Evolutionary conservation across 2,329 filamentous ascomycete genomes (phyloP), one percentile per base, ranked within the genome.

Genomic region (Paecilomyces variotii): DNA sequence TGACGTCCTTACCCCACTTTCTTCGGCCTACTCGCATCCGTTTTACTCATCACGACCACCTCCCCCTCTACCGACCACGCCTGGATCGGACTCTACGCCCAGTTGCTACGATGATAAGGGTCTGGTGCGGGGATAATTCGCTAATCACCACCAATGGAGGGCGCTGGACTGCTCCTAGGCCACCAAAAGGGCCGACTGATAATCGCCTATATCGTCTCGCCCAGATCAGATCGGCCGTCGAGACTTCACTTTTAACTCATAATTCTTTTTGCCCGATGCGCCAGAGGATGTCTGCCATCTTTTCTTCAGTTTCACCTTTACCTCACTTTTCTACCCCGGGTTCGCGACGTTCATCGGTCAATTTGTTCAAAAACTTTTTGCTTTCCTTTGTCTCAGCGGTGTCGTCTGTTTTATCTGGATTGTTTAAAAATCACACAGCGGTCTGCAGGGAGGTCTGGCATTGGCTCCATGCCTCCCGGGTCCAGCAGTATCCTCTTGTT

Each of bases 1-100:
- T 55, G 51, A 57, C 56, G 58, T 45, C 54, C 57, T 54, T 34
- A 56, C 56, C 53, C 60, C 62, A 56, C 59, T 60, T 63, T 59
- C 60, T 63, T 57, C 34, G 60, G 55, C 59, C 58, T 67, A 61
- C 57, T 62, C 58, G n/a, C 35, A 26, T 67, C 56, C 62, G 60
- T 58, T 53, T 56, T 54, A 39, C 55, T 55, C 55, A 25, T 55
- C 34, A 53, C 25, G 53, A 35, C 35, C 60, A 63, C 61, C 60
- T 61, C 59, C 54, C 60, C 61, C 63, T 64, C 54, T 65, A 32
- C 55, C 55, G 45, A 35, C 49, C 49, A 57, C 45, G 32, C 19
- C 27, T 27, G 32, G 45, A 53, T 53, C n/a, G 55, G 50, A 52
- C 14, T 52, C 3, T 5, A 28, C 12, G 25, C 19, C 25, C 25